These are phyloP conservation scores for Phytophthora palmivora DNA, from an alignment of 352 stramenopile species.

Conservation along the genomic window DNA sequence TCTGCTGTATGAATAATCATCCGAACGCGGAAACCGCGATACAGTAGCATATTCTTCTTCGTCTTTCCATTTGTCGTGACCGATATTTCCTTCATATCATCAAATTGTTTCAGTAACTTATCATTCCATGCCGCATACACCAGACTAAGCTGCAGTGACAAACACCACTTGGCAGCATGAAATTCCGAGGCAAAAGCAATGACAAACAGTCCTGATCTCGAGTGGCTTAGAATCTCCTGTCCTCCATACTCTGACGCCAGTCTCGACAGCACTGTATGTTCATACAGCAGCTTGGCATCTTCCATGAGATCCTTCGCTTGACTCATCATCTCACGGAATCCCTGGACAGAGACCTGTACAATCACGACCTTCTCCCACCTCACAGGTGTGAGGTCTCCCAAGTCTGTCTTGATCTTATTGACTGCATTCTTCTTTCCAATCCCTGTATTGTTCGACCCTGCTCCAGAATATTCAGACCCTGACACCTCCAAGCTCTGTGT, in stretches of 20 bases:
- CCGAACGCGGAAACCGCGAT: constrained; percentile 83
- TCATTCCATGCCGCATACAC: constrained; percentile 90
- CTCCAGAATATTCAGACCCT: constrained; percentile 41
- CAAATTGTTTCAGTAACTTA: constrained; percentile 85
- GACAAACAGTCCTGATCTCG: constrained; percentile 79
- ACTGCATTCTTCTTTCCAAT: constrained; percentile 56
- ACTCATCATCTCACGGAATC: constrained; percentile 79
- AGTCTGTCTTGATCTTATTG: constrained; percentile 82
- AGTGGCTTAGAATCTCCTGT: constrained; percentile 82
- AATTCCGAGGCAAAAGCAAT: constrained; percentile 89
- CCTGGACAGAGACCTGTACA: constrained; percentile 86
- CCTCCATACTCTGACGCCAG: constrained; percentile 84
- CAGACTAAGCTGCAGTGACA: constrained; percentile 84
- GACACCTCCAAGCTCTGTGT: constrained; percentile 38
- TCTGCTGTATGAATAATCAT: constrained; percentile 89
- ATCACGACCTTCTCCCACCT: constrained; percentile 86
- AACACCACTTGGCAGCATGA: constrained; percentile 88
- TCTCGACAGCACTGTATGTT: constrained; percentile 87
- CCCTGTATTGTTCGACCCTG: constrained; percentile 23
- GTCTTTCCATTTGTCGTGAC: constrained; percentile 56
- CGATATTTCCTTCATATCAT: constrained; percentile 83
- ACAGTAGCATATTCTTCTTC: constrained; percentile 84
- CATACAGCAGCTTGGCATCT: constrained; percentile 86
- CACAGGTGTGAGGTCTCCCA: constrained; percentile 77
- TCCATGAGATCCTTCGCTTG: constrained; percentile 88